Evolutionary conservation across 208 protist species (phyloP), one percentile per base, ranked within the genome.

Genomic region (Leishmania tropica): DNA sequence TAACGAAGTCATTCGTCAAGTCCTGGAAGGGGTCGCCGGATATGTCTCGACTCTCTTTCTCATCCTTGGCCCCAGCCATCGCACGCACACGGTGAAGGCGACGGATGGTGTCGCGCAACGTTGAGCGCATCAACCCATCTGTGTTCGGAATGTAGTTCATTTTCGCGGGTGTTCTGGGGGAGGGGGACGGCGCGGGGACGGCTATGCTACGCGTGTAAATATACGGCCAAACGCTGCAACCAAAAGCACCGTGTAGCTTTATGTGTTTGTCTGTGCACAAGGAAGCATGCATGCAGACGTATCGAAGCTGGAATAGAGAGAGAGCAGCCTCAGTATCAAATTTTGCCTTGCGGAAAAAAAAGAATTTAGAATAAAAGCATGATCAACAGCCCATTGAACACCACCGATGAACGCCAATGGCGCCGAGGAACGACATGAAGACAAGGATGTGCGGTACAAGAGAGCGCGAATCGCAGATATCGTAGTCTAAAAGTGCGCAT

Each of bases 71-170:
- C 3, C 92, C 92, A 6, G 89, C 88, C 67, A 83, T 88, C 54
- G 54, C 77, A 24, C 92, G 90, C 58, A 95, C 92, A 40, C 85
- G 79, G 54, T 89, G 88, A 42, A 95, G 83, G 17, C 92, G 90
- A 35, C 86, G 89, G 54, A 95, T 94, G 65, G 87, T 93, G 68
- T 95, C 92, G 11, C 92, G 92, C 77, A 95, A 82, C n/a, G 84
- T 92, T 19, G 92, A 91, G 48, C 90, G 86, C 88, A 89, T 91
- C 78, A 95, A 54, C 67, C 88, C 92, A 84, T 93, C 89, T 17
- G 74, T 84, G 77, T 83, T 94, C 48, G 92, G 92, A 28, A 95
- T 71, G 80, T 89, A 93, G 48, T 90, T 73, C 28, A 83, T 72
- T 81, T 31, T 37, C 48, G 5, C n/a, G n/a, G n/a, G n/a, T n/a